These are phyloP conservation scores for Penicillium sp. DNA, from an alignment of 2,329 filamentous ascomycete genomes.

Conservation along the genomic window DNA sequence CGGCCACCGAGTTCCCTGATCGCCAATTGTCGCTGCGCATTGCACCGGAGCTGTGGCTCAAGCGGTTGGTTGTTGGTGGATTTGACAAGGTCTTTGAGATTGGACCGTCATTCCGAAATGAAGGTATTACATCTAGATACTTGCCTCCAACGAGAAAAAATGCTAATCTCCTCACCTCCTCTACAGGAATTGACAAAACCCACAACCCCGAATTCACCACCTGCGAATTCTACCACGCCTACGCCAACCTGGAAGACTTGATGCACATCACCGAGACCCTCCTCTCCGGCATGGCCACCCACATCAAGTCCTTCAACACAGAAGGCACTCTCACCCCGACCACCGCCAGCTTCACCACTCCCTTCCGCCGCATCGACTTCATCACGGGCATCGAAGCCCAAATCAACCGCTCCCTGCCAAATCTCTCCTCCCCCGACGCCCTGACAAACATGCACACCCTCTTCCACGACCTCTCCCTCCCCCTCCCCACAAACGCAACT, in stretches of 20 bases:
- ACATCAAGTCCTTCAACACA: slow-evolving; percentile 55
- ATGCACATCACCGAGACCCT: slow-evolving; percentile 78
- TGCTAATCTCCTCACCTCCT: neutral
- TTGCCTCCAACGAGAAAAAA: neutral
- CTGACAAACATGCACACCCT: slow-evolving; percentile 63
- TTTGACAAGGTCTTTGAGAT: slow-evolving; percentile 92
- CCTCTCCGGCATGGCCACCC: slow-evolving; percentile 64
- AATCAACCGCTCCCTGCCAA: slow-evolving; percentile 69
- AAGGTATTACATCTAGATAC: slow-evolving; percentile 59
- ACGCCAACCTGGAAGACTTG: slow-evolving; percentile 75
- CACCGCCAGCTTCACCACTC: slow-evolving; percentile 62
- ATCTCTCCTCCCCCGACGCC: slow-evolving; percentile 63
- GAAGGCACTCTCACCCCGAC: slow-evolving; percentile 55
- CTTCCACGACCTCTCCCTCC: slow-evolving; percentile 58
- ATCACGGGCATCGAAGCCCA: slow-evolving; percentile 76
- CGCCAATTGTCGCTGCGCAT: slow-evolving; percentile 79
- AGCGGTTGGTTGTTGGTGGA: slow-evolving; percentile 86
- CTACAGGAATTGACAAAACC: slow-evolving; percentile 73
- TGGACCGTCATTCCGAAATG: slow-evolving; percentile 89
- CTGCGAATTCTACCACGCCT: slow-evolving; percentile 95
- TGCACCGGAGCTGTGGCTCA: slow-evolving; percentile 93
- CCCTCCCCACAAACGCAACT: slow-evolving; percentile 59
- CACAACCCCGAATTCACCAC: slow-evolving; percentile 98
- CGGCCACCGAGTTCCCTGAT: slow-evolving; percentile 75
- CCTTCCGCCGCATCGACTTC: slow-evolving; percentile 75